Evolutionary conservation across 2,329 filamentous ascomycete genomes (phyloP).

Genomic region (Botrytis hyacinthi): DNA sequence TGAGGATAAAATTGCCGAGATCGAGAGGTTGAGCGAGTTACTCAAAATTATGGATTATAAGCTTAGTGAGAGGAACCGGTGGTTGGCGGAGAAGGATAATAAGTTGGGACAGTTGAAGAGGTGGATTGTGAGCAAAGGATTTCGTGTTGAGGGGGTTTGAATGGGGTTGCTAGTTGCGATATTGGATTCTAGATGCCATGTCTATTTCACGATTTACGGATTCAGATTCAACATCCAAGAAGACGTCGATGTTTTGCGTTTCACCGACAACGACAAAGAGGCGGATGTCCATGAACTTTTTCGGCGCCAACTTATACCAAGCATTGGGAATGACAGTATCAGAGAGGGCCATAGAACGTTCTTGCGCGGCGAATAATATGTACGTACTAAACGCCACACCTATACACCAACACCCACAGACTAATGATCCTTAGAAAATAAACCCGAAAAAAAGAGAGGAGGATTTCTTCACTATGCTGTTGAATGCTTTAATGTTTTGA

Average conservation of each 20-base stretch:
- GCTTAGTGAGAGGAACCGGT: background rate
- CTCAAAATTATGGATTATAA: background rate
- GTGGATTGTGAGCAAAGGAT: background rate
- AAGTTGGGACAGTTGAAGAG: constrained; percentile 1
- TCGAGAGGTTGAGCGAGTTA: background rate
- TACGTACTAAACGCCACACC: background rate
- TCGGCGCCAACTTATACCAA: background rate
- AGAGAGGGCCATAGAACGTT: background rate
- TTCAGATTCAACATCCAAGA: background rate
- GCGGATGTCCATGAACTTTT: fast-evolving
- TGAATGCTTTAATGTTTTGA: background rate
- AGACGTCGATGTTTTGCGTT: background rate
- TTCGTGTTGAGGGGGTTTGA: constrained; percentile 12
- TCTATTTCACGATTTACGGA: background rate
- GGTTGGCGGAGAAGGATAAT: background rate
- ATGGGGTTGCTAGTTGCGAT: no score
- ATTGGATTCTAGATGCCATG: background rate
- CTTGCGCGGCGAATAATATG: background rate
- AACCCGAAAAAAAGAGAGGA: background rate
- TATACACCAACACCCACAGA: background rate
- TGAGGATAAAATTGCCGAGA: background rate
- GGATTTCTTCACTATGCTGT: background rate
- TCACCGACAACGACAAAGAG: background rate
- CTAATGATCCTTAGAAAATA: background rate
- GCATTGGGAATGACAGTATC: background rate